Base-by-base conservation (phyloP, 306 rosid genomes). In the Cotoneaster glaucophyllus region DNA sequence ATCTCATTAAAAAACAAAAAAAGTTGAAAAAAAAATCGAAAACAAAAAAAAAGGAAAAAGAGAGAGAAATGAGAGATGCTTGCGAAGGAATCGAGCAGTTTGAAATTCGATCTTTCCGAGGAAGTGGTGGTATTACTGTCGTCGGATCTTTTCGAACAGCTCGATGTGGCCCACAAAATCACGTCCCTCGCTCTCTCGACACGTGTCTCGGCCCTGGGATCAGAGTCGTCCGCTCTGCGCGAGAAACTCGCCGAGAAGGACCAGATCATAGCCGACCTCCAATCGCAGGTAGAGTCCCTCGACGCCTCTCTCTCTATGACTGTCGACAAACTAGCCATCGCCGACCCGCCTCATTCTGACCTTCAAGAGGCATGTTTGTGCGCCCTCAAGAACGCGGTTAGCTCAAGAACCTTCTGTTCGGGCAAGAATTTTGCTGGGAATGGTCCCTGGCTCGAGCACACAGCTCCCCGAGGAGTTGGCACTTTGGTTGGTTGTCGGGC, bases 91-190 rank as follows among this genome's bases (percentile, higher is more conserved):
- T 86, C 87, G 56, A 76, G 88, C 78, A 82, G 67, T 54, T 43
- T 88, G n/a, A 79, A 73, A 67, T 79, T 87, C 64, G 87, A 88
- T 21, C 90, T 95, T 78, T 91, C 97, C 11, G 90, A 88, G 56
- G 96, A 88, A 53, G 70, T 95, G 19, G 64, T 95, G 69, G 79
- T 70, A 74, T 79, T 79, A 17, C 82, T 95, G 67, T 97, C 99
- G 57, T 82, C 92, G 1, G 97, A 95, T 92, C 98, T 97, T 22
- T 95, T 92, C 79, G 89, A 89, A 67, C 99, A 89, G 58, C 97
- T 95, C 19, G 97, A 95, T 70, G 97, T 95, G 84, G 99, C 99
- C 28, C 99, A 97, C 80, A 95, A 84, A 73, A 92, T 92, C 83
- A 90, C 89, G 2, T 95, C 96, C 86, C 82, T 92, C 65, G 97